Evolutionary conservation across 164 flowering plant genomes (phyloP), one percentile per base, ranked within the genome.

Genomic region (Amborella trichopoda): DNA sequence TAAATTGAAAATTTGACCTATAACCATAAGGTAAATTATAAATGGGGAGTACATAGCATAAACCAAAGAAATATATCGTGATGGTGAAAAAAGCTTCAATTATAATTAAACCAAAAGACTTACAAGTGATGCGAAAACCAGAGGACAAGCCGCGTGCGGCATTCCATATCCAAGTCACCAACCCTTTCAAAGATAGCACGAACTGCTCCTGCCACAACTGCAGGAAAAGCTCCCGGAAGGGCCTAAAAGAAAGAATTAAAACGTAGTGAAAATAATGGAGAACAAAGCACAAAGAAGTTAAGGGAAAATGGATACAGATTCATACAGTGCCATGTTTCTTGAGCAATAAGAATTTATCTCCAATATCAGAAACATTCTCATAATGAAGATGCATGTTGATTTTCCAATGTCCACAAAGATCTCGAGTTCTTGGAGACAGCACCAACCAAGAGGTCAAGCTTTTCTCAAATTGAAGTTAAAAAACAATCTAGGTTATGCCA

Each of bases 51-150:
- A n/a, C n/a, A n/a, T n/a, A n/a, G 9, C 34, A 30, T 9, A 30
- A 30, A 1, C 34, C 14, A 8, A 30, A 0, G 34, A 30, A 30
- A 30, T n/a, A n/a, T n/a, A n/a, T n/a, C n/a, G n/a, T n/a, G n/a
- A n/a, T n/a, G n/a, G n/a, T n/a, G n/a, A n/a, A n/a, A n/a, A n/a
- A n/a, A n/a, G n/a, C n/a, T n/a, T n/a, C 27, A 37, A 27, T 20
- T 26, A 20, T 16, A n/a, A 42, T 17, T 17, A 11, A 38, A 16
- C 23, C 19, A 40, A 51, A n/a, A n/a, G 13, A 68, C 96, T 77
- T 77, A 91, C 99, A 93, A 58, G 58, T 93, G 99, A 67, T 93
- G 99, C 26, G 99, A 85, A 70, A 93, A 93, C 99, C 97, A 93
- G 44, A 85, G 83, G 49, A 88, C 72, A n/a, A 93, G 83, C 42